These are phyloP conservation scores for Aspergillus puulaauensis DNA, from an alignment of 2,329 filamentous ascomycete genomes.

Conservation along the genomic window DNA sequence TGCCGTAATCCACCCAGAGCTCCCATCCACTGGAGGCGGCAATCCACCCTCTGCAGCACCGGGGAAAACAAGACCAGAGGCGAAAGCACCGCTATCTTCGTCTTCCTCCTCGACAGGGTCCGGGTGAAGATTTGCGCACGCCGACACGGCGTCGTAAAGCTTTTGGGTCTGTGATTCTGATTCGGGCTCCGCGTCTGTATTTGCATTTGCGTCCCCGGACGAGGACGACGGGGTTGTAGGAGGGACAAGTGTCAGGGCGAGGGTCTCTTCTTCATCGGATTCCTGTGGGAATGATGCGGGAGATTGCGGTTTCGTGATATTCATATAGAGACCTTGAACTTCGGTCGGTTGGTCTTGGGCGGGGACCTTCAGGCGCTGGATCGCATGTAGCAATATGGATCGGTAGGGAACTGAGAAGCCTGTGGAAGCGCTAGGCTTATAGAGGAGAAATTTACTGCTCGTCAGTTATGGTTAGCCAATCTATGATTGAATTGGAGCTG, in stretches of 20 bases:
- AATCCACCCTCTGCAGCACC: constrained; percentile 36
- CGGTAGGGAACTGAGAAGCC: constrained; percentile 50
- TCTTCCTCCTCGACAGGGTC: constrained; percentile 39
- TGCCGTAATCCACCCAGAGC: constrained; percentile 67
- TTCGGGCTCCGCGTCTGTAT: constrained; percentile 20
- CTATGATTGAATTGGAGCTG: not conserved
- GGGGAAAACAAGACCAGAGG: constrained; percentile 37
- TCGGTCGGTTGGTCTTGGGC: constrained; percentile 16
- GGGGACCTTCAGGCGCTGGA: constrained; percentile 44
- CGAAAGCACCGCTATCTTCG: constrained; percentile 25
- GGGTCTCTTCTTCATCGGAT: constrained; percentile 42
- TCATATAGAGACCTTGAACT: constrained; percentile 50
- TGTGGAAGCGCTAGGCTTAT: constrained; percentile 30
- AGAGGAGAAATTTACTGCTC: constrained; percentile 46
- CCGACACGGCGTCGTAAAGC: constrained; percentile 47
- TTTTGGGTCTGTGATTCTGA: constrained; percentile 39
- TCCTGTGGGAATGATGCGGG: constrained; percentile 24
- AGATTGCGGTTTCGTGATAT: constrained; percentile 37
- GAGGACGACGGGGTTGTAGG: constrained; percentile 5
- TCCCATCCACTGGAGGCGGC: constrained; percentile 49
- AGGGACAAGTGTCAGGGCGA: constrained; percentile 46
- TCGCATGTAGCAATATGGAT: constrained; percentile 49
- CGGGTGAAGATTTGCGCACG: constrained; percentile 50
- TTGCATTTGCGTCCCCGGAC: not conserved
- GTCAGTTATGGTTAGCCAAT: not conserved